phyloP scores from a whole-genome alignment of 768 basidiomycete genomes.

The Tricholoma matsutake region DNA sequence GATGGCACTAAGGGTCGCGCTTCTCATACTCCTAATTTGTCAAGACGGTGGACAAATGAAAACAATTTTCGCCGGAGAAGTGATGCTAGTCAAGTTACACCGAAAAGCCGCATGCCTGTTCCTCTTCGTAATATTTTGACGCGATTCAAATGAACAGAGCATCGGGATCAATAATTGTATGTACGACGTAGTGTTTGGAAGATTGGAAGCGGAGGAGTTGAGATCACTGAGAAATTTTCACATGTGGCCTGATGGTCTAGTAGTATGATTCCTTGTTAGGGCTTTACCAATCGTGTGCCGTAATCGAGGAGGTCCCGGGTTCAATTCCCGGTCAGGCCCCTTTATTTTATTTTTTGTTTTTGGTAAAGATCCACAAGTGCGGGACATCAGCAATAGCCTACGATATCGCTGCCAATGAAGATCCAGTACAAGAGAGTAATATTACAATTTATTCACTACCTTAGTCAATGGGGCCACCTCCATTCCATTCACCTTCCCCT shows the following conservation, averaged over 20 bases:
- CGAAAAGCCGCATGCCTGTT: conserved; percentile 43
- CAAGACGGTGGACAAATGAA: conserved; percentile 32
- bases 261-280: conserved; percentile 45
- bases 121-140: conserved; percentile 46
- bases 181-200: no score
- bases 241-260: conserved; percentile 37
- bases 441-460: neutral
- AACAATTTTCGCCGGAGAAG: conserved; percentile 29
- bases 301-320: conserved; percentile 18
- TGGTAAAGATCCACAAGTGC: no score
- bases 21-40: conserved; percentile 18
- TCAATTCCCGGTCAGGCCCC: conserved; percentile 17
- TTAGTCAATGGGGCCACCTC: conserved; percentile 19
- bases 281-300: conserved; percentile 3
- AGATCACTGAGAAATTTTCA: neutral
- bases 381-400: no score
- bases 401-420: no score
- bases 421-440: neutral
- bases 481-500: conserved; percentile 34
- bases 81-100: conserved; percentile 16
- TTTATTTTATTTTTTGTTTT: neutral
- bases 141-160: conserved; percentile 36
- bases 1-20: conserved; percentile 11
- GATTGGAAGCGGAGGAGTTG: neutral
- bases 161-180: neutral